phyloP scores from a whole-genome alignment of 805 yeast genomes.

The Candida alai region DNA sequence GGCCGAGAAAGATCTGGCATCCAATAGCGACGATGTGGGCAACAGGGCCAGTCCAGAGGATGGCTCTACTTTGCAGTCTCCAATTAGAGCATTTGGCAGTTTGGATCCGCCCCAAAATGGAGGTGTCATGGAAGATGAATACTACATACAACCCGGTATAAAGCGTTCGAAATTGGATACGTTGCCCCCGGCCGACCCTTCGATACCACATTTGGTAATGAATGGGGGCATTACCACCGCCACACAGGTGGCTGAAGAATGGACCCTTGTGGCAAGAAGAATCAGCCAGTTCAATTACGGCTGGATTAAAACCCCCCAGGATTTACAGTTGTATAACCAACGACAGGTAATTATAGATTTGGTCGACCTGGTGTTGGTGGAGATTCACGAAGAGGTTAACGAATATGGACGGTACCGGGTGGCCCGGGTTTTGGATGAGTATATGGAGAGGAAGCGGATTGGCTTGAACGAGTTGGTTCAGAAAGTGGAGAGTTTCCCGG shows the following conservation, averaged over 20 bases:
- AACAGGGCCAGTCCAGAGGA: no score
- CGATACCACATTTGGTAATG: conserved; percentile 21
- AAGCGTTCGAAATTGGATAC: conserved; percentile 7
- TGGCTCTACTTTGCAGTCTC: not conserved
- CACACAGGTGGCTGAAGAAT: conserved; percentile 37
- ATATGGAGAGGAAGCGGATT: conserved; percentile 8
- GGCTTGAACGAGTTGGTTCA: conserved; percentile 66
- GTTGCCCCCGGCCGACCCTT: not conserved
- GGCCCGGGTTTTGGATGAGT: conserved; percentile 7
- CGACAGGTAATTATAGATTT: conserved; percentile 36
- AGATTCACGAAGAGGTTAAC: not conserved
- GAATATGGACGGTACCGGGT: conserved; percentile 13
- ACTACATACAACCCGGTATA: not conserved
- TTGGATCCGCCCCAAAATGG: no score
- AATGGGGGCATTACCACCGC: conserved; percentile 30
- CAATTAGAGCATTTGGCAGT: no score
- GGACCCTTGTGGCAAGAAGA: conserved; percentile 39
- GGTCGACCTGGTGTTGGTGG: conserved; percentile 52
- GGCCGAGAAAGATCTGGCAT: no score
- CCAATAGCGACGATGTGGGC: no score
- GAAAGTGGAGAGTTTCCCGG: conserved; percentile 82
- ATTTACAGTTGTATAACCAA: conserved; percentile 39
- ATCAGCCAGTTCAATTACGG: conserved; percentile 38
- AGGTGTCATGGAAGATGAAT: not conserved
- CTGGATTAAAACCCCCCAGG: conserved; percentile 74